phyloP scores from a whole-genome alignment of 768 basidiomycete species.

The Bullera alba region DNA sequence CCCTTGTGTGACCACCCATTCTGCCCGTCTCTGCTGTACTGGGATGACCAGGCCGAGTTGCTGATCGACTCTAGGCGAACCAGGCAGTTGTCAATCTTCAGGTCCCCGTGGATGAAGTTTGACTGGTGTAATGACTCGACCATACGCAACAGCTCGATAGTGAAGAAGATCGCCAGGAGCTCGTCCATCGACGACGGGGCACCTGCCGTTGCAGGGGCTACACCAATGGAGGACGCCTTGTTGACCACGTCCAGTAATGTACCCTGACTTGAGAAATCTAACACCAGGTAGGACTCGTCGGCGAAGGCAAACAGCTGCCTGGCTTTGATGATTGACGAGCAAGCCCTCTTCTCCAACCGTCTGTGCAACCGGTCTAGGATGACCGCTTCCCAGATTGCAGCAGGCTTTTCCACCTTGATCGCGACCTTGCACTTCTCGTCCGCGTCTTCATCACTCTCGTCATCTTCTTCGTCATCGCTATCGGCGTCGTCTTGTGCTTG shows the following conservation, averaged over 20 bases:
- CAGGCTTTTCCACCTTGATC: slow-evolving; percentile 82
- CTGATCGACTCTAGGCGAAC: slow-evolving; percentile 61
- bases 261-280: slow-evolving; percentile 84
- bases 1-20: slow-evolving; percentile 84
- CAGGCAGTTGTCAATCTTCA: slow-evolving; percentile 99
- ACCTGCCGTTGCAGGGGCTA: slow-evolving; percentile 49
- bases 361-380: slow-evolving; percentile 70
- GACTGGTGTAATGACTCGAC: slow-evolving; percentile 71
- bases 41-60: slow-evolving; percentile 62
- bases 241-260: slow-evolving; percentile 89
- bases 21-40: slow-evolving; percentile 71
- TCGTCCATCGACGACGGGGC: slow-evolving; percentile 61
- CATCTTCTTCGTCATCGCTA: slow-evolving; percentile 52
- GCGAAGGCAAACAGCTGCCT: slow-evolving; percentile 72
- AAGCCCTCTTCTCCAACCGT: slow-evolving; percentile 54
- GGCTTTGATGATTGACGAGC: slow-evolving; percentile 68
- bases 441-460: slow-evolving; percentile 53
- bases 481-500: slow-evolving; percentile 25
- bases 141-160: slow-evolving; percentile 75
- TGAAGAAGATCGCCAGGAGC: slow-evolving; percentile 88
- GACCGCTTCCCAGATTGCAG: slow-evolving; percentile 87
- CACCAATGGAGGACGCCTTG: slow-evolving; percentile 63
- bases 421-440: slow-evolving; percentile 58
- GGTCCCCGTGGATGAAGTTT: slow-evolving; percentile 93
- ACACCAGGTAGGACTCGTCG: slow-evolving; percentile 83